phyloP scores from a whole-genome alignment of 345 rosid genomes.

The Syzygium jambos region DNA sequence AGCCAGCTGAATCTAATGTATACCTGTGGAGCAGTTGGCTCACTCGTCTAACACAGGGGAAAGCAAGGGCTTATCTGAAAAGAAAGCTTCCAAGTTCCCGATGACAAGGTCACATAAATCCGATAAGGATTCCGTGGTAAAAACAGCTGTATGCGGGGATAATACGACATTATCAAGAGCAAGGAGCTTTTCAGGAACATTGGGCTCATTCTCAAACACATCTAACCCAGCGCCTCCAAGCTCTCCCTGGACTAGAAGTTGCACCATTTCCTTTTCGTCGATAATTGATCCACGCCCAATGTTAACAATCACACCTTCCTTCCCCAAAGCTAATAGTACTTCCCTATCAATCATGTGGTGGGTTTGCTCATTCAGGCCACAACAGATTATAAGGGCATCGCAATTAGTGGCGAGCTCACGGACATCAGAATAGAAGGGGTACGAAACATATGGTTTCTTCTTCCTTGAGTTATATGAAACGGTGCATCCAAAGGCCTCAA shows the following conservation, averaged over 20 bases:
- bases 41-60: background rate
- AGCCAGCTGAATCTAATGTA: background rate
- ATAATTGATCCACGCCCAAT: conserved; percentile 36
- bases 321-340: conserved; percentile 31
- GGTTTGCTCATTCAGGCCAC: conserved; percentile 27
- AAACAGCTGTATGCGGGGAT: conserved; percentile 33
- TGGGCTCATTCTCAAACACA: conserved; percentile 52
- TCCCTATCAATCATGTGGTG: conserved; percentile 36
- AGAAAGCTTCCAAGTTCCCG: conserved; percentile 53
- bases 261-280: conserved; percentile 42
- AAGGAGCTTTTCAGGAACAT: conserved; percentile 30
- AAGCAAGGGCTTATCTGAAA: conserved; percentile 23
- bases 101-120: conserved; percentile 20
- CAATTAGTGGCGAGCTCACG: conserved; percentile 25
- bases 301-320: conserved; percentile 34
- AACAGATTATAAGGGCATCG: conserved; percentile 33
- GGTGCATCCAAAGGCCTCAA: conserved; percentile 36
- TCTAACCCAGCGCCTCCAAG: conserved; percentile 56
- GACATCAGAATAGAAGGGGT: conserved; percentile 21
- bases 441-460: conserved; percentile 16
- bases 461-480: conserved; percentile 34
- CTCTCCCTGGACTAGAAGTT: conserved; percentile 36
- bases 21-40: background rate
- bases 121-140: conserved; percentile 30
- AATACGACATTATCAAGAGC: conserved; percentile 39